Conservation (phyloP, 73 alveolate species). For the Uronychia setigera region DNA sequence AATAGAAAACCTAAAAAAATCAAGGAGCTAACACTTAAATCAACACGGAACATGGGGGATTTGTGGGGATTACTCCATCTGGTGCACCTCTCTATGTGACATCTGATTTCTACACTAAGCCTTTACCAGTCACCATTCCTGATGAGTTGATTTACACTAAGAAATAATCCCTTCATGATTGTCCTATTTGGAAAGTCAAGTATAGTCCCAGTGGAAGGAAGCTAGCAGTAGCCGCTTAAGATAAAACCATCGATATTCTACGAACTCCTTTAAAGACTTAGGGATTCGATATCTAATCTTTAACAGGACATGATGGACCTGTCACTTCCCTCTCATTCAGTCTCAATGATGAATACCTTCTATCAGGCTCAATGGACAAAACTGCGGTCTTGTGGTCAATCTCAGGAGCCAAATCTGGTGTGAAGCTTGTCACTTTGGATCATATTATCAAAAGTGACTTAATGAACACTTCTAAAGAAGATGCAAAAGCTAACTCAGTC, state of each 20-base stretch:
- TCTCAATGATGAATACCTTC: constrained; percentile 46
- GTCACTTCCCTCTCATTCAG: constrained; percentile 53
- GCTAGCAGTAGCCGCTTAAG: constrained; percentile 61
- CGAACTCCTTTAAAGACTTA: constrained; percentile 49
- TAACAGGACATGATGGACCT: constrained; percentile 68
- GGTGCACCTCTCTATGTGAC: constrained; percentile 22
- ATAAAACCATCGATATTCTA: constrained; percentile 47
- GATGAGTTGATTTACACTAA: constrained; percentile 40
- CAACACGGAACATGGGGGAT: constrained; percentile 3
- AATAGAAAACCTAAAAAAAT: constrained; percentile 27
- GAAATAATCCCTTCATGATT: constrained; percentile 47
- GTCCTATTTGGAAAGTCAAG: constrained; percentile 39
- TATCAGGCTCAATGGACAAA: constrained; percentile 55
- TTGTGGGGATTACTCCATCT: not conserved
- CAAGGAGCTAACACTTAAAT: no score
- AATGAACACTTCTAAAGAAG: not conserved
- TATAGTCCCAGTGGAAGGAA: constrained; percentile 56
- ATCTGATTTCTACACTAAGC: constrained; percentile 36
- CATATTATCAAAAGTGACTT: not conserved
- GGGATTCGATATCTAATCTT: constrained; percentile 26
- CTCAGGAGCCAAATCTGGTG: constrained; percentile 64
- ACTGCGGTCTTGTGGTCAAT: constrained; percentile 58
- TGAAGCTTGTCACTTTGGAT: constrained; percentile 47
- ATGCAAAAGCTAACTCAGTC: constrained; percentile 23
- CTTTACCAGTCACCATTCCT: constrained; percentile 65